Conservation (phyloP, 176 grass and related monocot species). For the Canna indica region DNA sequence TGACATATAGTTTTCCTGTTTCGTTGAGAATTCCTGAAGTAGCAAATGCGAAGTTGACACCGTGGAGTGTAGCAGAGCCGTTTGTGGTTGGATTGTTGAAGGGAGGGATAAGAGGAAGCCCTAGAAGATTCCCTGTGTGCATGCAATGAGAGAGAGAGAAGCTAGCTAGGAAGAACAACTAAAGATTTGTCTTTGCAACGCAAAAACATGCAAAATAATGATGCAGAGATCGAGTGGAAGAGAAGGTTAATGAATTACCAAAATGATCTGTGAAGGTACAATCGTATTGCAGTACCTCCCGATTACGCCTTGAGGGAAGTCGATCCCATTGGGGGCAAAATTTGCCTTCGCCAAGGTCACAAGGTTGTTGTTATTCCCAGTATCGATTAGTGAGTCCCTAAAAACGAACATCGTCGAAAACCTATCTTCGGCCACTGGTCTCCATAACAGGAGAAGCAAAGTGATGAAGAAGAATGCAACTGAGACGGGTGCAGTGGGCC, state of each 20-base stretch:
- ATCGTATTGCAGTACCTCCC: conserved; percentile 59
- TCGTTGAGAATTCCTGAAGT: conserved; percentile 54
- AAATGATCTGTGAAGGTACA: conserved; percentile 65
- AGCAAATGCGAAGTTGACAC: conserved; percentile 54
- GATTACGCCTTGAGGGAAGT: conserved; percentile 39
- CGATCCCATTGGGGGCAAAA: conserved; percentile 55
- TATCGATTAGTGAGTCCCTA: conserved; percentile 56
- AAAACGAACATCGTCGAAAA: conserved; percentile 55
- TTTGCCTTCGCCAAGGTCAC: conserved; percentile 51
- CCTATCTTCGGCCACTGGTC: background rate
- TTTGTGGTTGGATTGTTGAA: conserved; percentile 26
- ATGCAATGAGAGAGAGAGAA: background rate
- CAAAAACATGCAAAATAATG: too few species aligned
- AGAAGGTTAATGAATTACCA: conserved; percentile 21
- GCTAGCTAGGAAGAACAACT: too few species aligned
- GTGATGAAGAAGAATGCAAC: background rate
- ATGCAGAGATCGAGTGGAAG: too few species aligned
- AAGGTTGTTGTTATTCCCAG: conserved; percentile 59
- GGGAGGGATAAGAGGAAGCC: conserved; percentile 38
- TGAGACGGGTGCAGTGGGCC: too few species aligned
- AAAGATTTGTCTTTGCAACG: too few species aligned
- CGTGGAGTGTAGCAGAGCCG: conserved; percentile 13
- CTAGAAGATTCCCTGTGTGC: conserved; percentile 30
- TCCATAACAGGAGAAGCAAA: background rate
- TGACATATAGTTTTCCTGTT: conserved; percentile 44